Base-by-base conservation (phyloP, 768 basidiomycete species). In the Boletus barrowsii region DNA sequence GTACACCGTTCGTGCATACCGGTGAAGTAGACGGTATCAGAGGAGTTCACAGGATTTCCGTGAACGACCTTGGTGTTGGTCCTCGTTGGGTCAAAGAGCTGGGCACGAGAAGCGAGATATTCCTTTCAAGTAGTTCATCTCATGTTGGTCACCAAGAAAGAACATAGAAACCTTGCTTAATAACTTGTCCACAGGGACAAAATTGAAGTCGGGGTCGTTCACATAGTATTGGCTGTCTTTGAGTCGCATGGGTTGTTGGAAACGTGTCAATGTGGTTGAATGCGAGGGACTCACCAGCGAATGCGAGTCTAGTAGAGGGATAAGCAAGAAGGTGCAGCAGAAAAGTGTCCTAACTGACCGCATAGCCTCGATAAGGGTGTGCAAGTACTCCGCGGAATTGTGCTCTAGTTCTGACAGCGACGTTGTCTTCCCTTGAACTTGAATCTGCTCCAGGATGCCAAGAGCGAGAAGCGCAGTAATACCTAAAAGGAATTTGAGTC, bases 21-120 rank as follows among this genome's bases (percentile, higher is more conserved):
- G 8, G 93, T 84, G 65, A 98, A 95, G 67, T 98, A 97, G 14
- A 97, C 93, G 0, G 96, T 98, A 68, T 99, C 96, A 1, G 91
- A 90, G 2, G 90, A 90, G 57, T 87, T 82, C 26, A 85, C 76
- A 1, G 93, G 94, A 56, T 84, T 83, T 5, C 95, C 94, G 68
- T 88, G 87, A 13, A 83, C 71, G 42, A 95, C 79, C 24, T 81
- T 67, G 0, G 82, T 81, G 56, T 85, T 86, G 5, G 86, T 79
- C 68, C 82, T 85, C 4, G 64, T 56, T 0, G 90, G 77, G 62
- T 97, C 73, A 66, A 98, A 90, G 5, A 97, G 75, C 50, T 79
- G 80, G 2, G 96, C 94, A 20, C 97, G 82, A 29, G 80, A 78
- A 5, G 80, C 75, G 6, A 98, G 80, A 69, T 99, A 98, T 62